Percentiles rank a stretch among this genome's conserved stretches.
Conservation (phyloP, 768 basidiomycete genomes). For the Rhizopogon vulgaris region DNA sequence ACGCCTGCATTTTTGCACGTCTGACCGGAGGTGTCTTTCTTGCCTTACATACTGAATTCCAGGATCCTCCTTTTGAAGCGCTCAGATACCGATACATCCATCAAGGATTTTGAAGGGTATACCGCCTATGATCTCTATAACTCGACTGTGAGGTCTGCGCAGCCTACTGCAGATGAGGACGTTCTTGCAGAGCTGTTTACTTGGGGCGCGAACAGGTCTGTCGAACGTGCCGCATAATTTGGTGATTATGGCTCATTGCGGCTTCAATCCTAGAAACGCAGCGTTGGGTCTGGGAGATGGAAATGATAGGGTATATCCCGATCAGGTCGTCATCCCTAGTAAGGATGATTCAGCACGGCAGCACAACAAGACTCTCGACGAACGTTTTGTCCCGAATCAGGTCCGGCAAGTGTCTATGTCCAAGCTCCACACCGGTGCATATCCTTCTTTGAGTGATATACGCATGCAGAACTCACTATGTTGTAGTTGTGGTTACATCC, state of each 20-base stretch:
- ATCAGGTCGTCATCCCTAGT: constrained; percentile 52
- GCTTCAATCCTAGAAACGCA: constrained; percentile 56
- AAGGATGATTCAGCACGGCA: constrained; percentile 11
- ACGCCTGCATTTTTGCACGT: constrained; percentile 20
- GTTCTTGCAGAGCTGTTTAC: constrained; percentile 61
- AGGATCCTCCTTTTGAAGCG: constrained; percentile 74
- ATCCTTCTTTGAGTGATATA: constrained; percentile 2
- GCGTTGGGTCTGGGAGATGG: constrained; percentile 80
- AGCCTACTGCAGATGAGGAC: constrained; percentile 37
- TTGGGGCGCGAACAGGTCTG: constrained; percentile 80
- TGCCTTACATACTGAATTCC: constrained; percentile 11
- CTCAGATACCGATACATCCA: constrained; percentile 58
- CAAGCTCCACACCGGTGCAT: constrained; percentile 75
- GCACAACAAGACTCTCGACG: constrained; percentile 24
- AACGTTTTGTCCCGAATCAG: constrained; percentile 56
- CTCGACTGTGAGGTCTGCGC: constrained; percentile 73
- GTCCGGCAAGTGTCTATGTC: constrained; percentile 75
- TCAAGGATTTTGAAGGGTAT: constrained; percentile 86
- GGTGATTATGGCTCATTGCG: not conserved
- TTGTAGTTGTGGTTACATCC: constrained; percentile 56
- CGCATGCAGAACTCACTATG: not conserved
- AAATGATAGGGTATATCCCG: constrained; percentile 73
- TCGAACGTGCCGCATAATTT: not conserved
- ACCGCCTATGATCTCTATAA: constrained; percentile 93
- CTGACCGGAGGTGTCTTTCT: not conserved